These are phyloP conservation scores for Vanderwaltozyma polyspora DNA, from an alignment of 805 yeast genomes.

Conservation along the genomic window DNA sequence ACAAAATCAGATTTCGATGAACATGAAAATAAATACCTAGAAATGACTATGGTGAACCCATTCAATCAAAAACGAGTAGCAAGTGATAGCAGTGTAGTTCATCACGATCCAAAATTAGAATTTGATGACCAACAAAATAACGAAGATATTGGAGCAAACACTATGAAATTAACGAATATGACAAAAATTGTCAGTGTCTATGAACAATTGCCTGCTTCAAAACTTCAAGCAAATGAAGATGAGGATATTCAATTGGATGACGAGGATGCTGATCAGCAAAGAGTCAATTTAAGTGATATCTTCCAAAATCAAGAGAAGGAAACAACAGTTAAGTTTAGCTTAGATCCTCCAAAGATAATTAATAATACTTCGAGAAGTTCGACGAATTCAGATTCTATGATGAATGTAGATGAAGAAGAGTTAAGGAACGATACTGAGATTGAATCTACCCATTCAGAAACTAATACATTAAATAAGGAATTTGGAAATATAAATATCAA, in stretches of 20 bases:
- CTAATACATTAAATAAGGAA: background rate
- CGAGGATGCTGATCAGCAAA: background rate
- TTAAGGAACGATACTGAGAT: background rate
- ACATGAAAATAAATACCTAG: constrained; percentile 12
- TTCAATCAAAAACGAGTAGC: constrained; percentile 10
- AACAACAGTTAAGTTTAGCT: constrained; percentile 19
- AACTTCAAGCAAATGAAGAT: constrained; percentile 6
- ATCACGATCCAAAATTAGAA: constrained; percentile 7
- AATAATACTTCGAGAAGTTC: constrained; percentile 3
- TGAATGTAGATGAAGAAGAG: background rate
- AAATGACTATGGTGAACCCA: constrained; percentile 29
- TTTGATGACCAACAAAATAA: background rate
- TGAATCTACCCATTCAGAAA: background rate
- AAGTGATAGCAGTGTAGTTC: constrained; percentile 18
- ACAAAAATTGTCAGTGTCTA: constrained; percentile 25
- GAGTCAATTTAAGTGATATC: constrained; percentile 20
- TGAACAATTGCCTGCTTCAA: constrained; percentile 8
- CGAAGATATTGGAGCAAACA: constrained; percentile 2
- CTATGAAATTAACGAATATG: constrained; percentile 21
- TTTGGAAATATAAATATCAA: background rate
- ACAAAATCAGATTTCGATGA: constrained; percentile 1
- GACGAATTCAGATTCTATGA: background rate
- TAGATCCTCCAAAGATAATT: constrained; percentile 19
- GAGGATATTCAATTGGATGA: background rate
- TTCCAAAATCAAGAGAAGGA: constrained; percentile 7